These are phyloP conservation scores for Phytophthora kernoviae DNA, from an alignment of 352 stramenopile species.

Conservation along the genomic window DNA sequence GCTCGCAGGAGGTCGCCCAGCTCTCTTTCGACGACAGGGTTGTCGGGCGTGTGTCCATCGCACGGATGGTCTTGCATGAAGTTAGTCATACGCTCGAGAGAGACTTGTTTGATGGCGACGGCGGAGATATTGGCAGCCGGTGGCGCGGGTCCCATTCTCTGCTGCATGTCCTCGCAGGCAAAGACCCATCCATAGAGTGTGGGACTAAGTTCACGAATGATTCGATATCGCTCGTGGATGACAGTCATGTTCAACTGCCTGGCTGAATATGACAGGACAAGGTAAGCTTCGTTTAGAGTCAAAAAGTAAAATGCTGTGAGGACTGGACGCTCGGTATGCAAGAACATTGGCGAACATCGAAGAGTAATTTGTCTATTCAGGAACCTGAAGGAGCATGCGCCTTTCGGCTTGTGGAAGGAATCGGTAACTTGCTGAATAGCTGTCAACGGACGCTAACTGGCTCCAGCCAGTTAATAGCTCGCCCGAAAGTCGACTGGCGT, in stretches of 20 bases:
- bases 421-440: too few species aligned
- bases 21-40: slow-evolving; percentile 52
- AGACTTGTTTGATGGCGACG: slow-evolving; percentile 56
- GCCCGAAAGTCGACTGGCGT: too few species aligned
- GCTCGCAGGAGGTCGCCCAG: slow-evolving; percentile 35
- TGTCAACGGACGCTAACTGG: too few species aligned
- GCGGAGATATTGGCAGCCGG: neutral
- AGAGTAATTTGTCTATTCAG: too few species aligned
- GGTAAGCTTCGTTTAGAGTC: neutral
- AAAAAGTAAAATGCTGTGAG: too few species aligned
- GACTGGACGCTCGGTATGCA: too few species aligned
- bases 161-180: slow-evolving; percentile 41
- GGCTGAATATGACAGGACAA: neutral
- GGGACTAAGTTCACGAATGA: slow-evolving; percentile 37
- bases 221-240: slow-evolving; percentile 35
- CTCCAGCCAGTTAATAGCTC: too few species aligned
- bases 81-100: slow-evolving; percentile 37
- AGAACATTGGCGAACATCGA: too few species aligned
- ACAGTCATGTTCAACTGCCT: slow-evolving; percentile 22
- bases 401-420: too few species aligned
- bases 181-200: slow-evolving; percentile 57
- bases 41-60: slow-evolving; percentile 31
- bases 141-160: neutral
- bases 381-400: too few species aligned
- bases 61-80: slow-evolving; percentile 20